Percentiles rank a stretch among this genome's conserved stretches.
These are phyloP conservation scores for Heliamphora exappendiculata DNA, from an alignment of 148 eudicot genomes.

Conservation along the genomic window DNA sequence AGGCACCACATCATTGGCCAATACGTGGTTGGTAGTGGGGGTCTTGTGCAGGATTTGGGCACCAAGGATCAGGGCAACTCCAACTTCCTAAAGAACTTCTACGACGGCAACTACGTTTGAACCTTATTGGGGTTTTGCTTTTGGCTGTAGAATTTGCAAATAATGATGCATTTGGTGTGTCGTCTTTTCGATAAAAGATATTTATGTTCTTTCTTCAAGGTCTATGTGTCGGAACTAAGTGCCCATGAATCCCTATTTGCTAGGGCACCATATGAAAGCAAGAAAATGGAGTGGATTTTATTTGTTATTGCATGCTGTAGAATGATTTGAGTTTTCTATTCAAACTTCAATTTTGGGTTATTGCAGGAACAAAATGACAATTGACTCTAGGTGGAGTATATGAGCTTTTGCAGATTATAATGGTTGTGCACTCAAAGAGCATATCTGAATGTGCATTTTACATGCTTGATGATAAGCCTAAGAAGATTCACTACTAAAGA, in stretches of 20 bases:
- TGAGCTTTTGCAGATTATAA: too few relatives aligned
- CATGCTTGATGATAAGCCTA: too few relatives aligned
- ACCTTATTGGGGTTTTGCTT: conserved; percentile 15
- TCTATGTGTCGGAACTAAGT: background rate
- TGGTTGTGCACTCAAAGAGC: too few relatives aligned
- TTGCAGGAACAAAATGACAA: too few relatives aligned
- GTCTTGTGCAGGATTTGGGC: conserved; percentile 48
- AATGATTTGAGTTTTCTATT: too few relatives aligned
- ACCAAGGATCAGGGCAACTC: conserved; percentile 49
- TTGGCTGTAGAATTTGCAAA: conserved; percentile 19
- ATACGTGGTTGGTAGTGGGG: conserved; percentile 62
- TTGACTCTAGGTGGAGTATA: too few relatives aligned
- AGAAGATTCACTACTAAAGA: too few relatives aligned
- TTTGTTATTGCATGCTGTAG: too few relatives aligned
- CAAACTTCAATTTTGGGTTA: too few relatives aligned
- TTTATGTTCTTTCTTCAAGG: background rate
- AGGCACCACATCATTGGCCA: conserved; percentile 92
- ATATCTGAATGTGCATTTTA: too few relatives aligned
- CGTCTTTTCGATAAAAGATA: conserved; percentile 6
- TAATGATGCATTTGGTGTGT: conserved; percentile 18
- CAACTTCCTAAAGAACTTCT: conserved; percentile 62
- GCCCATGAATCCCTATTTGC: background rate
- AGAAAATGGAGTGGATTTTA: too few relatives aligned
- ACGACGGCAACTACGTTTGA: conserved; percentile 57
- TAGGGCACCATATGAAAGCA: background rate